Base-by-base conservation (phyloP, 352 stramenopile species). In the Phytopythium helicoides region DNA sequence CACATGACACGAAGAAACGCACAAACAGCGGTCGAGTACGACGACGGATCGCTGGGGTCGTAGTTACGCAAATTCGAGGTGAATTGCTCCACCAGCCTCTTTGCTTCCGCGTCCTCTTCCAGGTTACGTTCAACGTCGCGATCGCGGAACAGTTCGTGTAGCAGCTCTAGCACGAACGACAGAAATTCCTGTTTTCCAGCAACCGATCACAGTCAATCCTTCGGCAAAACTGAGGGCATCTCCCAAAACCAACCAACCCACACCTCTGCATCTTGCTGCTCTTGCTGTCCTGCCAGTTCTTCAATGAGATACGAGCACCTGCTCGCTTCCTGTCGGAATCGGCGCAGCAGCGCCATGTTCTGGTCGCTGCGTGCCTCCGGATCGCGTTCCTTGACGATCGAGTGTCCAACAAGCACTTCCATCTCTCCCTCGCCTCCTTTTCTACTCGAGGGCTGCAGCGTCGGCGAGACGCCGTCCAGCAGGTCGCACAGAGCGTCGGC, bases 261-360 rank as follows among this genome's bases (percentile, higher is more conserved):
- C 22, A 68, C 67, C 60, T 94, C 81, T 2, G 83, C 83, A 48
- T 94, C 83, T 41, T 94, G 81, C 36, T 94, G 81, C n/a, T 90
- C 79, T 45, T 92, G 83, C 35, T 64, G 60, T 1, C 57, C 57
- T 3, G 56, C 35, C 5, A 55, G 54, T 26, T 54, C 56, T 4
- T 65, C 63, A 7, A 91, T 48, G 16, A 91, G 59, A n/a, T 73
- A 65, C 1, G 77, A 75, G 54, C 68, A 88, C 26, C 63, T 62
- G 65, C 73, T 85, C 0, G 56, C 50, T 6, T 68, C 73, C 4
- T 56, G 45, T 21, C 64, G 38, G 22, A 73, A 71, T 7, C 44
- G 44, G 28, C 47, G 58, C 60, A 73, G 64, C 31, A 53, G 62
- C 39, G 48, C 39, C 19, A 40, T 10, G 38, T 37, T 47, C 48